Base-by-base conservation (phyloP, 768 basidiomycete genomes). In the Boletus reticulatus region DNA sequence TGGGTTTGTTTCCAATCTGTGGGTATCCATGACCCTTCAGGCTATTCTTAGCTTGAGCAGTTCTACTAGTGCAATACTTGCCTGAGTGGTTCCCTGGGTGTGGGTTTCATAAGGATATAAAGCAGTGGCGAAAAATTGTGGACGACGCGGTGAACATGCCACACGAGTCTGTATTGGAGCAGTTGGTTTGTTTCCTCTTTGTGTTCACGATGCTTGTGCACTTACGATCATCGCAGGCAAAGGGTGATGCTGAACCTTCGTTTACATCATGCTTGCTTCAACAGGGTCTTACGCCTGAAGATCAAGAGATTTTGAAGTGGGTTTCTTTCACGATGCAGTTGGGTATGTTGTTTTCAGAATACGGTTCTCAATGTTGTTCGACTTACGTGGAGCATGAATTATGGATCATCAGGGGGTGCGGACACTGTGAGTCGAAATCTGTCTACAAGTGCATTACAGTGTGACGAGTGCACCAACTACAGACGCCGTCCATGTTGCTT, bases 401-500 rank as follows among this genome's bases (percentile, higher is more conserved):
- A 9, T 32, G 20, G 12, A 37, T 10, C n/a, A 19, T 27, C 32
- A 78, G 80, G 48, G 24, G 62, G 53, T 39, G 29, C 60, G 7
- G 59, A 64, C 36, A 60, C 59, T 24, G 60, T 55, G 31, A 34
- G 41, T 46, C 24, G 13, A 34, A 16, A 69, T 80, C 34, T 22
- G 4, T 34, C 11, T 17, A 27, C 11, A 29, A 27, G 34, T 6
- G n/a, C 41, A 32, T 34, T 13, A 4, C 17, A 37, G 4, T 53
- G 20, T 24, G 43, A 29, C n/a, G 24, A 19, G 7, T 7, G 4
- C n/a, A 8, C 17, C 13, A 12, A 14, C 76, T 36, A 62, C 24
- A 58, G 60, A 64, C 34, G 9, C 46, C 55, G 0, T 43, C 58
- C 36, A 17, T 50, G 8, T 29, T 58, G 32, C 47, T 43, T 12